phyloP scores from a whole-genome alignment of 345 rosid species.

The Aquilaria sinensis region DNA sequence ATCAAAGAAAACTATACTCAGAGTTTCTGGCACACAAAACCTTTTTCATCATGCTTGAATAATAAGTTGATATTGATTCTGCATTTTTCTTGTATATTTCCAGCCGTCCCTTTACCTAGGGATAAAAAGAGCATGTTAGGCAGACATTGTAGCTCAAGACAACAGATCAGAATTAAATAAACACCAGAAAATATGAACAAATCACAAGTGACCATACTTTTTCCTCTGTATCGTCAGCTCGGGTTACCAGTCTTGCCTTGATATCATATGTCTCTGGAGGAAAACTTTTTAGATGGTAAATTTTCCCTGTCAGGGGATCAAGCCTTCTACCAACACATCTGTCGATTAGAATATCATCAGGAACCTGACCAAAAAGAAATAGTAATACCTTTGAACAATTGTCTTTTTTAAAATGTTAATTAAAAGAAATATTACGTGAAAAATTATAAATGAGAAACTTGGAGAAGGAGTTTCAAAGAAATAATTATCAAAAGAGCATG shows the following conservation, averaged over 20 bases:
- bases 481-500: background rate
- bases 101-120: slow-evolving; percentile 67
- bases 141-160: background rate
- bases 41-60: slow-evolving; percentile 55
- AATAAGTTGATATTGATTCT: slow-evolving; percentile 53
- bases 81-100: slow-evolving; percentile 78
- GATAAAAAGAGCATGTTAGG: slow-evolving; percentile 7
- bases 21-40: slow-evolving; percentile 22
- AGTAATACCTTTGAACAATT: background rate
- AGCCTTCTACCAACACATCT: slow-evolving; percentile 91
- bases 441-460: background rate
- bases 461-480: background rate
- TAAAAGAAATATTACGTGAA: background rate
- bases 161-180: background rate
- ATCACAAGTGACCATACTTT: slow-evolving; percentile 36
- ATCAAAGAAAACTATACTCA: background rate
- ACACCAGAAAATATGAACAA: background rate
- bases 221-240: slow-evolving; percentile 88
- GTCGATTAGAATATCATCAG: slow-evolving; percentile 82
- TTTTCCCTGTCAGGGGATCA: slow-evolving; percentile 70
- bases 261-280: slow-evolving; percentile 74
- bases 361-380: slow-evolving; percentile 65
- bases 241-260: slow-evolving; percentile 71
- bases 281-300: slow-evolving; percentile 62
- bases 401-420: too few species aligned